phyloP scores from a whole-genome alignment of 805 yeast species.

The Ogataea dorogensis region DNA sequence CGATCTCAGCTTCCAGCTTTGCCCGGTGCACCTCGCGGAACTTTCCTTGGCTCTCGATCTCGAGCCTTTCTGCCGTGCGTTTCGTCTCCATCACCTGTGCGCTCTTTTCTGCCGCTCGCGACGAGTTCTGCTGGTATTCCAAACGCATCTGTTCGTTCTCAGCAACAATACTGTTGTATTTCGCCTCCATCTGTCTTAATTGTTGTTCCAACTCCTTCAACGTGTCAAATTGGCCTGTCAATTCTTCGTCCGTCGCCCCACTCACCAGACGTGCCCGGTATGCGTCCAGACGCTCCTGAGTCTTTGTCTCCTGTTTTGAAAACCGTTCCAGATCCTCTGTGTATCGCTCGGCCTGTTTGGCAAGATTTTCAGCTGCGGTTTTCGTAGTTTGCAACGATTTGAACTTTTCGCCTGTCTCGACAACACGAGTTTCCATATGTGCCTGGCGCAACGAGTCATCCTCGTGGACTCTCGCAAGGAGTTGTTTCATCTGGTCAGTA shows the following conservation, averaged over 20 bases:
- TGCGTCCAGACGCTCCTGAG: conserved; percentile 14
- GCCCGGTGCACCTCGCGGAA: conserved; percentile 30
- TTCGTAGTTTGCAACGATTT: conserved; percentile 36
- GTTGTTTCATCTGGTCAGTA: conserved; percentile 20
- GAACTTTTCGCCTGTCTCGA: conserved; percentile 41
- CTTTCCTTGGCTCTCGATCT: conserved; percentile 35
- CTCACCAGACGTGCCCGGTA: background rate
- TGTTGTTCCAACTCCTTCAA: conserved; percentile 10
- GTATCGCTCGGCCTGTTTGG: conserved; percentile 33
- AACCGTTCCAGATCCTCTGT: conserved; percentile 31
- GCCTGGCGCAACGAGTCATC: conserved; percentile 42
- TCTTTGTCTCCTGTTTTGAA: conserved; percentile 10
- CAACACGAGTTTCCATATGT: conserved; percentile 39
- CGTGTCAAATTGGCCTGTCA: conserved; percentile 6
- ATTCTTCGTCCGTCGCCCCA: conserved; percentile 12
- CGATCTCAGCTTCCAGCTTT: conserved; percentile 19
- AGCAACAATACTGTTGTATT: conserved; percentile 17
- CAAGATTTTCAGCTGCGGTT: conserved; percentile 29
- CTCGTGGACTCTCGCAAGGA: conserved; percentile 30
- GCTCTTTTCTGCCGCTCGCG: conserved; percentile 47
- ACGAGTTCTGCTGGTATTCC: conserved; percentile 45
- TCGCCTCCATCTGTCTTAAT: conserved; percentile 12
- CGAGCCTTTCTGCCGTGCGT: conserved; percentile 26
- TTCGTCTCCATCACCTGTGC: conserved; percentile 26
- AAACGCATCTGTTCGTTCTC: conserved; percentile 35